Evolutionary conservation across 805 yeast species (phyloP), one percentile per base, ranked within the genome.

Genomic region (Tetrapisispora namnaoensis): DNA sequence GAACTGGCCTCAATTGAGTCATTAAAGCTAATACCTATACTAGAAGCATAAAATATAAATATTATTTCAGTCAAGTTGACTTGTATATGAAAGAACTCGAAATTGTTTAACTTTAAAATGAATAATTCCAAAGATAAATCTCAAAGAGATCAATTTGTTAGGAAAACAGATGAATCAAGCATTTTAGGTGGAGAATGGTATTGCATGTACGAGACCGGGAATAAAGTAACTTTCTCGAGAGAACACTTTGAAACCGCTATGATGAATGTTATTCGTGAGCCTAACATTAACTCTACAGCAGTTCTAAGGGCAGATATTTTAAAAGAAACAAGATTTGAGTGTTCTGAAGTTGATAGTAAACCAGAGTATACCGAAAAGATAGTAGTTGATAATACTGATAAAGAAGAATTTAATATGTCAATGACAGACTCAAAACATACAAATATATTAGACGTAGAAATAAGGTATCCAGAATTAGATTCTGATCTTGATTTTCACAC

Each of bases 211-310:
- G 49, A 52, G 7, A 56, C 62, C 11, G 51, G 44, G 10, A 50
- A 42, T 16, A 50, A 56, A 17, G 60, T 61, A 2, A 49, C 51
- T 3, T 66, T 66, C 39, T 52, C 48, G 13, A 61, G 52, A 14
- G 65, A 63, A 5, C 86, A 88, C 66, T 88, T 82, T 59, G 81
- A 79, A 49, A 68, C 69, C 2, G 96, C 96, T 6, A 83, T 88
- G 90, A 66, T 77, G 41, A 86, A 87, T 63, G 72, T 88, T 51
- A 84, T 88, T 47, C 73, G 76, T 51, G 87, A 86, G 54, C 96
- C 96, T 17, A 86, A 89, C 62, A 85, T 88, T 67, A 91, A 90
- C 67, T 90, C 97, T 11, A 85, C 96, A 0, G 93, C 88, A 35
- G 84, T 90, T 34, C 70, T 91, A 66, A 71, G 98, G 55, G 95